Percentiles rank a stretch among this genome's conserved stretches.
Conservation (phyloP, 2,329 filamentous ascomycete genomes). For the Colletotrichum cereale region DNA sequence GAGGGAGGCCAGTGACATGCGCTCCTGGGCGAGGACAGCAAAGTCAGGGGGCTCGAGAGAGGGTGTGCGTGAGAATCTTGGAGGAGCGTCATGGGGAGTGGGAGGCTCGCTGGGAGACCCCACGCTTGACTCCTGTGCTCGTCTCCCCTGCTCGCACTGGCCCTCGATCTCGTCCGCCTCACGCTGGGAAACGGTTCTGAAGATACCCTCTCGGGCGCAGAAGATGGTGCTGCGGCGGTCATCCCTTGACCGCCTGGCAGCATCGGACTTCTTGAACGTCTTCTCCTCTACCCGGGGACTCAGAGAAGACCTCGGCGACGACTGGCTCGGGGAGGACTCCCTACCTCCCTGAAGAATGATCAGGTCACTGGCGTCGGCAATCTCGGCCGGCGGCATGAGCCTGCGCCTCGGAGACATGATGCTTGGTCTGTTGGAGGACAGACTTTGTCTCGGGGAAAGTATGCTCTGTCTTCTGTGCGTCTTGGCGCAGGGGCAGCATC, state of each 20-base stretch:
- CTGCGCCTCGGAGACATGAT: slow-evolving; percentile 51
- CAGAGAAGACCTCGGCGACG: slow-evolving; percentile 47
- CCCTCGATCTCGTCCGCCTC: slow-evolving; percentile 60
- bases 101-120: slow-evolving; percentile 47
- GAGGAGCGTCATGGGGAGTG: slow-evolving; percentile 50
- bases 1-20: slow-evolving; percentile 71
- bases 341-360: slow-evolving; percentile 54
- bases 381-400: slow-evolving; percentile 50
- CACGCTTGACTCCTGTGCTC: slow-evolving; percentile 36
- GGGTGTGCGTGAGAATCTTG: slow-evolving; percentile 68
- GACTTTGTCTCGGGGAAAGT: slow-evolving; percentile 52
- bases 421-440: slow-evolving; percentile 50
- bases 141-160: slow-evolving; percentile 45
- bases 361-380: slow-evolving; percentile 57
- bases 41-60: slow-evolving; percentile 73
- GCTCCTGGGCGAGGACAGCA: slow-evolving; percentile 65
- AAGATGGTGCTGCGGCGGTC: slow-evolving; percentile 67
- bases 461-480: slow-evolving; percentile 48
- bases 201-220: slow-evolving; percentile 72
- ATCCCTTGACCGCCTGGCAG: slow-evolving; percentile 47
- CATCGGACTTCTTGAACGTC: slow-evolving; percentile 39
- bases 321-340: slow-evolving; percentile 24
- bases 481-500: slow-evolving; percentile 72
- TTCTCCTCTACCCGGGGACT: slow-evolving; percentile 44
- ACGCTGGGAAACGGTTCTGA: slow-evolving; percentile 69